Conservation (phyloP, 1,284 basidiomycete genomes). For the Fomitopsis pinicola region DNA sequence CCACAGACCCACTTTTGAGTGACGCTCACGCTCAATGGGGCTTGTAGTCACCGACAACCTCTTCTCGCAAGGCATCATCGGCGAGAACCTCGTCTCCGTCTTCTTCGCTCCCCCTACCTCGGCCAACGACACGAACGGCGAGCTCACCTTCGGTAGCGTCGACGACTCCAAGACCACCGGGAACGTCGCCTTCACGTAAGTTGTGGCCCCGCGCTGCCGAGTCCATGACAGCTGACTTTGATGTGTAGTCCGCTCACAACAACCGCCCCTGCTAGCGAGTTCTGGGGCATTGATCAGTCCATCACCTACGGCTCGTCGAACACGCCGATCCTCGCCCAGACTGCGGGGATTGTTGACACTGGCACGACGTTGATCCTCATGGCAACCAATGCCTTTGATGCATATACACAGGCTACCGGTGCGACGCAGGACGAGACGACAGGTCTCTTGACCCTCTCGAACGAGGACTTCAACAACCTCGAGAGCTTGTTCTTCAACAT, state of each 20-base stretch:
- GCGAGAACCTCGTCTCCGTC: constrained; percentile 40
- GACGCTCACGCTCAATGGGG: not conserved
- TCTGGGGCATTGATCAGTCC: constrained; percentile 62
- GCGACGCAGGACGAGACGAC: constrained; percentile 32
- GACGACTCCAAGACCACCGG: constrained; percentile 42
- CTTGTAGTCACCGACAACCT: constrained; percentile 31
- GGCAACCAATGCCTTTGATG: constrained; percentile 30
- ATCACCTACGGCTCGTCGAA: constrained; percentile 42
- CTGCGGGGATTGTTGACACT: constrained; percentile 64
- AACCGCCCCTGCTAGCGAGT: constrained; percentile 43
- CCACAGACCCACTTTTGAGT: not conserved
- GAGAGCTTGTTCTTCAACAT: constrained; percentile 40
- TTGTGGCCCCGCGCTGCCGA: not conserved
- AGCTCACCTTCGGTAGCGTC: constrained; percentile 46
- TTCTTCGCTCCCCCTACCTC: constrained; percentile 43
- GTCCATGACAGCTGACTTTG: not conserved
- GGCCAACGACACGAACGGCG: constrained; percentile 31
- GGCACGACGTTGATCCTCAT: constrained; percentile 40
- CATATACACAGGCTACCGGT: constrained; percentile 35
- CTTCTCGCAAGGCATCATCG: constrained; percentile 37
- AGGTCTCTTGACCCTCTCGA: constrained; percentile 36
- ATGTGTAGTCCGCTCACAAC: constrained; percentile 40
- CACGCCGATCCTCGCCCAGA: constrained; percentile 36
- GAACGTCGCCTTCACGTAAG: constrained; percentile 33
- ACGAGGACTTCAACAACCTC: constrained; percentile 33